These are phyloP conservation scores for Alternaria gaisen DNA, from an alignment of 2,329 filamentous ascomycete species.

Conservation along the genomic window DNA sequence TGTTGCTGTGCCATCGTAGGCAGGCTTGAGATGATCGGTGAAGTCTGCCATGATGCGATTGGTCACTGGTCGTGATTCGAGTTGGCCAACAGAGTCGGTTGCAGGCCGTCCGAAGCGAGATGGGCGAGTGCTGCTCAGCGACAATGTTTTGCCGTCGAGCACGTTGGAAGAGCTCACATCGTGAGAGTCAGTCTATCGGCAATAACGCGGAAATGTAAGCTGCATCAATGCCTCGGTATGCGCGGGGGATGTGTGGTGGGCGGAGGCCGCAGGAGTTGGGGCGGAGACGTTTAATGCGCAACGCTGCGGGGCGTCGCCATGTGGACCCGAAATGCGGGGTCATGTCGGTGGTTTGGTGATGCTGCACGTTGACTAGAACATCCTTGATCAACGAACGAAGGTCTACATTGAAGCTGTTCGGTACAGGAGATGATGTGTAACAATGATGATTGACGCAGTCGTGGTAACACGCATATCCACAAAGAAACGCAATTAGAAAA, in stretches of 20 bases:
- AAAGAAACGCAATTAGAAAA: not conserved
- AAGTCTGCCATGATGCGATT: constrained; percentile 57
- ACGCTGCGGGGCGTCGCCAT: constrained; percentile 21
- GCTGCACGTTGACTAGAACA: not conserved
- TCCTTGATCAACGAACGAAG: constrained; percentile 1
- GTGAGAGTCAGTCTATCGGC: constrained; percentile 1
- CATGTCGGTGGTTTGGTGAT: constrained; percentile 18
- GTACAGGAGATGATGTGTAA: not conserved
- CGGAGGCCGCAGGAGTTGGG: not conserved
- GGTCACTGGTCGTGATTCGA: not conserved
- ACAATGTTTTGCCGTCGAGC: constrained; percentile 1
- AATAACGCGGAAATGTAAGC: constrained; percentile 20
- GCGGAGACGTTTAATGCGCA: constrained; percentile 13
- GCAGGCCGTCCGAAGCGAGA: constrained; percentile 13
- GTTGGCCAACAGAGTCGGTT: constrained; percentile 4
- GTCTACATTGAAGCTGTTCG: not conserved
- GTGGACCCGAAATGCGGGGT: constrained; percentile 17
- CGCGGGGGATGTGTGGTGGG: not conserved
- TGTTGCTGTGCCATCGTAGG: constrained; percentile 56
- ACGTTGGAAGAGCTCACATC: constrained; percentile 12
- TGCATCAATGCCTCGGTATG: constrained; percentile 25
- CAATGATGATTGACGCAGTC: not conserved
- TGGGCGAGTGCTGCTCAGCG: constrained; percentile 2
- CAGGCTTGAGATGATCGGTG: constrained; percentile 59
- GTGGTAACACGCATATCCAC: not conserved